phyloP scores from a whole-genome alignment of 768 basidiomycete species.

The Leucocoprinus leucothites region DNA sequence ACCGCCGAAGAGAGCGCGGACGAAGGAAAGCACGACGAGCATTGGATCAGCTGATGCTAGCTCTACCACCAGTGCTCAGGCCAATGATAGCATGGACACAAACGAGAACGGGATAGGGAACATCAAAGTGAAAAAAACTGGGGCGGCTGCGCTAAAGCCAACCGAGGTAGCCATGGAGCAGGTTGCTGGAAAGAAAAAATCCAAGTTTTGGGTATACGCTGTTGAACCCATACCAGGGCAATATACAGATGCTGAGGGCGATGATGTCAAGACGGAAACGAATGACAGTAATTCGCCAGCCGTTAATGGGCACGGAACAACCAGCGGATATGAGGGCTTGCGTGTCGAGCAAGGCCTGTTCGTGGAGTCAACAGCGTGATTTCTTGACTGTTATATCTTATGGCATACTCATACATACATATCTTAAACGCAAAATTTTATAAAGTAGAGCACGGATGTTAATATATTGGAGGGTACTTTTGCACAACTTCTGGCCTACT shows the following conservation, averaged over 20 bases:
- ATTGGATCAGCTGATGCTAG: constrained; percentile 45
- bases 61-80: constrained; percentile 20
- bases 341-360: not conserved
- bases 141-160: constrained; percentile 67
- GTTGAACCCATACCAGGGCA: constrained; percentile 61
- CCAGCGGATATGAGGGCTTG: not conserved
- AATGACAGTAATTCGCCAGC: constrained; percentile 1
- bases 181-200: constrained; percentile 77
- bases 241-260: constrained; percentile 15
- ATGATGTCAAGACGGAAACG: not conserved
- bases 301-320: constrained; percentile 5
- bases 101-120: constrained; percentile 24
- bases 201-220: constrained; percentile 88
- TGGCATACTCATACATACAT: not conserved
- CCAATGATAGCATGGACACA: constrained; percentile 18
- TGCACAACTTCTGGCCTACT: no score
- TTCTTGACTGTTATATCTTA: not conserved
- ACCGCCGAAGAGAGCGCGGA: constrained; percentile 67
- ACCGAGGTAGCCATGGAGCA: constrained; percentile 74
- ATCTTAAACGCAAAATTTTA: not conserved
- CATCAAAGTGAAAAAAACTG: constrained; percentile 47
- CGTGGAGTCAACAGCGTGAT: not conserved
- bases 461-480: not conserved
- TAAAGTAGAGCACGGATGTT: not conserved
- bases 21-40: constrained; percentile 68